Percentiles rank a stretch among this genome's conserved stretches.
Conservation (phyloP, 768 basidiomycete genomes). For the Chalciporus sphaerocephalus region DNA sequence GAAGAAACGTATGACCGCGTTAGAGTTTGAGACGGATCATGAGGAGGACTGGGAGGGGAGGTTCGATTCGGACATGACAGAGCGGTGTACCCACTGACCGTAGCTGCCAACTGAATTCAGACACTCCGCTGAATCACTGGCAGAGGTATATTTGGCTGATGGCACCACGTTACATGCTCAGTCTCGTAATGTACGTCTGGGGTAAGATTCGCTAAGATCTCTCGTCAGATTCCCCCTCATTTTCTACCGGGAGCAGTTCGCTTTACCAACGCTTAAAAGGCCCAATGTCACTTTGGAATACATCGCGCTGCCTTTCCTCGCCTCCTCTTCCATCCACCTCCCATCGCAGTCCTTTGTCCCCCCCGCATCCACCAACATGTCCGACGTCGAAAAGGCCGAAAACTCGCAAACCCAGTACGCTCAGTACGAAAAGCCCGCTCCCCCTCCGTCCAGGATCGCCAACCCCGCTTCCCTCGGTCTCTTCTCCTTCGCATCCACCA, state of each 20-base stretch:
- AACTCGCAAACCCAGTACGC: slow-evolving; percentile 17
- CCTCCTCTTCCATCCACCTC: neutral
- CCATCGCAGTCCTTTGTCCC: neutral
- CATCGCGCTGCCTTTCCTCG: neutral
- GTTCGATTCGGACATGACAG: too few species aligned
- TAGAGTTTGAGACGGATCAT: too few species aligned
- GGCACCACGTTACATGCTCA: too few species aligned
- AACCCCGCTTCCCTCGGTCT: slow-evolving; percentile 62
- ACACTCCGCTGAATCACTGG: too few species aligned
- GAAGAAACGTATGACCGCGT: too few species aligned
- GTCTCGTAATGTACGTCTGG: neutral
- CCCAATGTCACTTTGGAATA: neutral
- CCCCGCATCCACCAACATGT: slow-evolving; percentile 21
- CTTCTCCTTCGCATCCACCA: slow-evolving; percentile 81
- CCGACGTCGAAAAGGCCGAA: slow-evolving; percentile 35
- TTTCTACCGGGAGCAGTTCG: slow-evolving; percentile 7
- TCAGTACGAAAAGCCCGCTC: slow-evolving; percentile 14
- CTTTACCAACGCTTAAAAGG: slow-evolving; percentile 17
- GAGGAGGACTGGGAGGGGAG: too few species aligned
- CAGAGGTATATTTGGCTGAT: too few species aligned
- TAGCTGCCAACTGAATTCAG: too few species aligned
- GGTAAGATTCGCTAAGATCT: neutral
- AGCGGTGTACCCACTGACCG: too few species aligned
- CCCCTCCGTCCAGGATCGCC: slow-evolving; percentile 39
- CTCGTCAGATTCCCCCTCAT: neutral